A percentile compares a stretch with the other conserved stretches of the same genome.
Conservation (phyloP, 345 rosid genomes). For the Clarkia xantiana region DNA sequence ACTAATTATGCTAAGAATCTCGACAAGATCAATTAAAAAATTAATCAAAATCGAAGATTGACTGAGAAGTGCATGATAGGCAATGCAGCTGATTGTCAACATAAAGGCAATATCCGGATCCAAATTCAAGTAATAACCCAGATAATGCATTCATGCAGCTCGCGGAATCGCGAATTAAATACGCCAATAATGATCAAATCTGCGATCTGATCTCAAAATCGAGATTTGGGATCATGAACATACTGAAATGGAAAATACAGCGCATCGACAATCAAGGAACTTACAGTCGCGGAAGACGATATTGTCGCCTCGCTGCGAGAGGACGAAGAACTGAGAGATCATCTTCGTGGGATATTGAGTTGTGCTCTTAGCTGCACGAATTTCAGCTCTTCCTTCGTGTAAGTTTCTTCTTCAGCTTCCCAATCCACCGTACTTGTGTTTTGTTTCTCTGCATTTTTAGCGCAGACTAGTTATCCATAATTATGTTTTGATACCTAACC, state of each 20-base stretch:
- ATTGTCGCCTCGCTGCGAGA: conserved; percentile 94
- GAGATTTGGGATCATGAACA: not conserved
- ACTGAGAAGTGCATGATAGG: no score
- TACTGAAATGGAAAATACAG: not conserved
- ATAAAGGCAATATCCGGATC: no score
- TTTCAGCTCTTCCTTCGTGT: not conserved
- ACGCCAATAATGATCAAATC: not conserved
- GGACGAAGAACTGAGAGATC: conserved; percentile 96
- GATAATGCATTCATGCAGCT: no score
- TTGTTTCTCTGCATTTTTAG: no score
- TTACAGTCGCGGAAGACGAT: conserved; percentile 97
- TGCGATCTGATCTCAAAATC: conserved; percentile 1
- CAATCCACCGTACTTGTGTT: not conserved
- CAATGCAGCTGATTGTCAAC: no score
- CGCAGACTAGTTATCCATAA: no score
- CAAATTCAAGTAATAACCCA: no score
- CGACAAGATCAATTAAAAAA: no score
- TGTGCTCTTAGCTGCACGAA: no score
- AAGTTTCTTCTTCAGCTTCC: not conserved
- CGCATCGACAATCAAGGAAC: conserved; percentile 9
- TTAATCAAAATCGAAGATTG: no score
- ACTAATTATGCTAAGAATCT: no score
- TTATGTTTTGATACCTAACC: not conserved
- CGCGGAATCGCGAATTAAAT: not conserved
- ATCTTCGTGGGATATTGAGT: conserved; percentile 11